phyloP scores from a whole-genome alignment of 257 asterid species.

The Craterostigma plantagineum region DNA sequence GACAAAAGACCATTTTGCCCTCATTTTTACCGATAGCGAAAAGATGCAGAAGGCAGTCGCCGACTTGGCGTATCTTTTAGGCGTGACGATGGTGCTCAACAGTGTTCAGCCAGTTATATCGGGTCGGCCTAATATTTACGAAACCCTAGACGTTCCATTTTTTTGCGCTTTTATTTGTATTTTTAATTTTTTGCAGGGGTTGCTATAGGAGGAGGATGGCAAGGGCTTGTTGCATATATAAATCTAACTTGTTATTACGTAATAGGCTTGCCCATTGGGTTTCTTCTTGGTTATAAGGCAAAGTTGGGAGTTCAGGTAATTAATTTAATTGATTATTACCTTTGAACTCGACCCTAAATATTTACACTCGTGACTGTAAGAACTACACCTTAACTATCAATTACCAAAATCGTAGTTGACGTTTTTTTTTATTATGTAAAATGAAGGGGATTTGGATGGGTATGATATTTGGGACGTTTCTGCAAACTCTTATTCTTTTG shows the following conservation, averaged over 20 bases:
- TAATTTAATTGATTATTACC: no score
- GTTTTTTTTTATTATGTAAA: background rate
- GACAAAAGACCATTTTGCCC: conserved; percentile 50
- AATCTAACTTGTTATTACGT: conserved; percentile 63
- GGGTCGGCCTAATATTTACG: no score
- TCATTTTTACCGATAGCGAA: conserved; percentile 45
- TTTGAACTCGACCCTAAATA: no score
- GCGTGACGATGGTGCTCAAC: conserved; percentile 65
- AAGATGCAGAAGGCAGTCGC: conserved; percentile 78
- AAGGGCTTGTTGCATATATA: conserved; percentile 78
- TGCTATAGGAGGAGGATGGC: conserved; percentile 99
- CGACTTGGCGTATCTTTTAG: conserved; percentile 74
- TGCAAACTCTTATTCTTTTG: conserved; percentile 55
- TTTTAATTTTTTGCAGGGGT: conserved; percentile 37
- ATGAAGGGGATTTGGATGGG: conserved; percentile 92
- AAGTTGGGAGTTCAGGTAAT: conserved; percentile 65
- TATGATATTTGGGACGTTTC: conserved; percentile 82
- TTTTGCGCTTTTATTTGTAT: no score
- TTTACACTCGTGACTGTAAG: no score
- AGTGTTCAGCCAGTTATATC: conserved; percentile 92
- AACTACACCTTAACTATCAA: no score
- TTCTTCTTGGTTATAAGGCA: conserved; percentile 61
- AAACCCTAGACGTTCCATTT: no score
- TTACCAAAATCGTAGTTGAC: background rate
- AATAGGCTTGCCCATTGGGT: conserved; percentile 73